Conservation (phyloP, 2,329 filamentous ascomycete species). For the Colletotrichum lindemuthianum region DNA sequence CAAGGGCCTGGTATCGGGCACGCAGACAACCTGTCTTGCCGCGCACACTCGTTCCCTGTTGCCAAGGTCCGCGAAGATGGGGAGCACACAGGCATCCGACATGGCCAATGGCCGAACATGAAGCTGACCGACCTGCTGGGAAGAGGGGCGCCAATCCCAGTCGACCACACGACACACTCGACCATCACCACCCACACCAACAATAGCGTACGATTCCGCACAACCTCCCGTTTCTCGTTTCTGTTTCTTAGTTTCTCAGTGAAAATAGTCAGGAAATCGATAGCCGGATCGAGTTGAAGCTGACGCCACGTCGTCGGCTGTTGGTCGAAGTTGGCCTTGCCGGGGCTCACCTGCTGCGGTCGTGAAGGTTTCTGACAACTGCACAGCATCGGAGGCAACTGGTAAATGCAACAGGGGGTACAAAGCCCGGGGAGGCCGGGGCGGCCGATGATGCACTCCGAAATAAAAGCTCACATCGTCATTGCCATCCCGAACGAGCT, state of each 20-base stretch:
- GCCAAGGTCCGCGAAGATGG: constrained; percentile 5
- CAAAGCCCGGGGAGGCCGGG: constrained; percentile 21
- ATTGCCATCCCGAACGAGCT: too few species aligned
- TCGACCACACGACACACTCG: constrained; percentile 3
- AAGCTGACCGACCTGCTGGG: constrained; percentile 23
- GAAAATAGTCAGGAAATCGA: constrained; percentile 4
- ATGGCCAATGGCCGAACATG: constrained; percentile 14
- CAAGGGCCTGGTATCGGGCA: constrained; percentile 12
- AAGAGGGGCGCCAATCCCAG: constrained; percentile 17
- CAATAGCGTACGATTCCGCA: neutral
- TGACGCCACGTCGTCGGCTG: constrained; percentile 23
- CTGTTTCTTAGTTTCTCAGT: neutral
- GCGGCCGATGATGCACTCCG: constrained; percentile 23
- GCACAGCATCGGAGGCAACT: neutral
- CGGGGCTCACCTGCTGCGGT: neutral
- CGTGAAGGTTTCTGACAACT: neutral
- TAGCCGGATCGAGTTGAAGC: constrained; percentile 10
- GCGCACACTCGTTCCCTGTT: constrained; percentile 9
- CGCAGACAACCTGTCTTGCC: constrained; percentile 8
- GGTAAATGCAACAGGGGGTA: constrained; percentile 23
- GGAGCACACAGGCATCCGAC: constrained; percentile 4
- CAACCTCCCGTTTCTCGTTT: neutral
- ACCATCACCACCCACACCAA: constrained; percentile 11
- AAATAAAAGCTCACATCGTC: neutral
- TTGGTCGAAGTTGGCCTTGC: constrained; percentile 7